These are phyloP conservation scores for Xylariomycetidae sp. DNA, from an alignment of 2,329 filamentous ascomycete species.

Conservation along the genomic window DNA sequence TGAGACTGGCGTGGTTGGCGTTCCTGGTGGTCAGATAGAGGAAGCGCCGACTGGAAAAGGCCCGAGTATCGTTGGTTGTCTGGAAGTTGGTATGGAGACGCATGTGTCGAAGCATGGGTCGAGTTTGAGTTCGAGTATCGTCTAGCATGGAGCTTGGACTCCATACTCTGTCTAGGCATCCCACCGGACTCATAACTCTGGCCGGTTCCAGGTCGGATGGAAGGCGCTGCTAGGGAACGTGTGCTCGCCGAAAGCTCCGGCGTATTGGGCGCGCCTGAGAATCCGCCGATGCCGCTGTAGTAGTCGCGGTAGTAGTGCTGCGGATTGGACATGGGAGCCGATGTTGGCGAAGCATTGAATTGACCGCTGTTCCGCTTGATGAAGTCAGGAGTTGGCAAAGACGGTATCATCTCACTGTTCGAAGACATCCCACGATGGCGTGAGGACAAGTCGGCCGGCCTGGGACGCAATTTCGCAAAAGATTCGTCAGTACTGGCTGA, in stretches of 20 bases:
- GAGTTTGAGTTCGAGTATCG: constrained; percentile 41
- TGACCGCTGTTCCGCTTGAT: constrained; percentile 59
- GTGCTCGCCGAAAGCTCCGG: constrained; percentile 46
- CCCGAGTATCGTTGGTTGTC: constrained; percentile 60
- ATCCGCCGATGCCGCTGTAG: constrained; percentile 38
- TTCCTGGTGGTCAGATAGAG: constrained; percentile 62
- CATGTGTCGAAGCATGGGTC: constrained; percentile 37
- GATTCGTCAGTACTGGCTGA: constrained; percentile 51
- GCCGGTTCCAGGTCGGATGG: constrained; percentile 52
- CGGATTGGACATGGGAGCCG: constrained; percentile 40
- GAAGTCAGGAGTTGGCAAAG: constrained; percentile 61
- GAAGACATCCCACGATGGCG: constrained; percentile 55
- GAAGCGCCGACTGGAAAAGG: constrained; percentile 82
- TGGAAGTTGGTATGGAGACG: constrained; percentile 39
- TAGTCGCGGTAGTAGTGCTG: constrained; percentile 53
- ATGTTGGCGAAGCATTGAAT: constrained; percentile 54
- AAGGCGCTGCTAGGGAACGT: constrained; percentile 39
- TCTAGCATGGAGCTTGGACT: constrained; percentile 38
- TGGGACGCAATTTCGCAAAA: constrained; percentile 41
- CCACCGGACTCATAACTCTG: constrained; percentile 52
- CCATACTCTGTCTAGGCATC: constrained; percentile 45
- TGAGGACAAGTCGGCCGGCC: constrained; percentile 42
- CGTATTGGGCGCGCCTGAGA: constrained; percentile 51
- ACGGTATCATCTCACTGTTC: constrained; percentile 57
- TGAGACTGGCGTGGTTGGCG: constrained; percentile 47